Base-by-base conservation (phyloP, 2,329 filamentous ascomycete genomes). In the Pseudofabraea citricarpa region DNA sequence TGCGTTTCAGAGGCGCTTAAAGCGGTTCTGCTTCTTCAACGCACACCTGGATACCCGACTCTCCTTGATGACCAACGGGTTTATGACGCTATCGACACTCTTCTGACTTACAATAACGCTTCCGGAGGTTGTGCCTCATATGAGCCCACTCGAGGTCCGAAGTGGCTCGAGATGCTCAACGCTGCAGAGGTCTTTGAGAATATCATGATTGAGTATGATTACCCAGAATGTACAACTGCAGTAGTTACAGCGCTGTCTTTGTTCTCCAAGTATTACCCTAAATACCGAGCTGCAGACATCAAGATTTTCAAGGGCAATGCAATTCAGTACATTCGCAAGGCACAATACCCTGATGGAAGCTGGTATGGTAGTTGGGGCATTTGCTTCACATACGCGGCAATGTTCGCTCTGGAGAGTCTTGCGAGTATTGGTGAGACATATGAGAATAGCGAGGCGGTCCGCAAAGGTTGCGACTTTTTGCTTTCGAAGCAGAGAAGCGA, bases 281-380 rank as follows among this genome's bases (percentile, higher is more conserved):
- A 84, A 21, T 95, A 98, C 64, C 79, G 91, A 39, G 61, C 77
- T 0, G 64, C 75, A 0, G 91, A 97, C 47, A 91, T 98, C 52
- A 71, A 77, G 7, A 62, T 60, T 0, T 89, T 93, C 56, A 84
- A 93, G 52, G 69, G 71, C 16, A 76, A 83, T 27, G 90, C 90
- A 0, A 79, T 95, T 1, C 69, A 73, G 39, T 97, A 90, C 71
- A 95, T 98, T 65, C 87, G 90, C 59, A 74, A 74, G 2, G 78
- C 82, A 3, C 93, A 97, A 65, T 72, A 78, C 2, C 64, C 74
- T 0, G 89, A 97, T 55, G 93, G 93, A n/a, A 86, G 85, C 47
- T 98, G 93, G 93, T 97, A 98, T 61, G 93, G 93, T 36, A 90
- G 82, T 60, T 98, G 93, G 93, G 93, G 88, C 41, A 94, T 98